Evolutionary conservation across 257 asterid species (phyloP).

Genomic region (Lavandula angustifolia): DNA sequence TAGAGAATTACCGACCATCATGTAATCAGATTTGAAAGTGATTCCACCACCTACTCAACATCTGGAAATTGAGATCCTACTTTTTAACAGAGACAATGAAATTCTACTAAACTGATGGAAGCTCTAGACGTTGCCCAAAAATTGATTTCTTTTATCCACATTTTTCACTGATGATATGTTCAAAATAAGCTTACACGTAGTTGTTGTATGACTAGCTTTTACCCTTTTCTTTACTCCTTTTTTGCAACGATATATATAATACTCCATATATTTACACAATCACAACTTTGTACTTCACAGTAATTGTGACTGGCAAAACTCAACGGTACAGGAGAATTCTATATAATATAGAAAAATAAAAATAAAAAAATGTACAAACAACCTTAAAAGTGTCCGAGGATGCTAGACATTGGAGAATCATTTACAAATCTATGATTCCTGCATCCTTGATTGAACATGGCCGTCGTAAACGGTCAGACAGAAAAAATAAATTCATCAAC

Average conservation of each 20-base stretch:
- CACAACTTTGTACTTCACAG: background rate
- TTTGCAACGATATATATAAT: slow-evolving; percentile 9
- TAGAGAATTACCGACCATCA: background rate
- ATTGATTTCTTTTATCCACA: too few relatives aligned
- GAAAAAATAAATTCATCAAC: background rate
- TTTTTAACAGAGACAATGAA: background rate
- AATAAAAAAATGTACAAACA: too few relatives aligned
- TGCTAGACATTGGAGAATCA: background rate
- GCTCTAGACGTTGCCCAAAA: too few relatives aligned
- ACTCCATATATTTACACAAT: background rate
- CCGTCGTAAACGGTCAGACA: too few relatives aligned
- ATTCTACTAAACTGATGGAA: background rate
- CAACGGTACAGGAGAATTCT: too few relatives aligned
- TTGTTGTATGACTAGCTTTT: slow-evolving; percentile 47
- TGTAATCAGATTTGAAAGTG: slow-evolving; percentile 15
- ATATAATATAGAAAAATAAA: too few relatives aligned
- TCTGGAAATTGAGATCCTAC: background rate
- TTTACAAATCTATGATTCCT: background rate
- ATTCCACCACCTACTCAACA: background rate
- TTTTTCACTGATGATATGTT: background rate
- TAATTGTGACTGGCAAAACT: too few relatives aligned
- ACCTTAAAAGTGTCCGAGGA: background rate
- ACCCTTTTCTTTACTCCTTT: slow-evolving; percentile 14
- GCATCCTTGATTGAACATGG: background rate
- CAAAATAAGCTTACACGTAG: background rate